phyloP scores from a whole-genome alignment of 805 yeast genomes.

The Kodamaea neixiangensis region DNA sequence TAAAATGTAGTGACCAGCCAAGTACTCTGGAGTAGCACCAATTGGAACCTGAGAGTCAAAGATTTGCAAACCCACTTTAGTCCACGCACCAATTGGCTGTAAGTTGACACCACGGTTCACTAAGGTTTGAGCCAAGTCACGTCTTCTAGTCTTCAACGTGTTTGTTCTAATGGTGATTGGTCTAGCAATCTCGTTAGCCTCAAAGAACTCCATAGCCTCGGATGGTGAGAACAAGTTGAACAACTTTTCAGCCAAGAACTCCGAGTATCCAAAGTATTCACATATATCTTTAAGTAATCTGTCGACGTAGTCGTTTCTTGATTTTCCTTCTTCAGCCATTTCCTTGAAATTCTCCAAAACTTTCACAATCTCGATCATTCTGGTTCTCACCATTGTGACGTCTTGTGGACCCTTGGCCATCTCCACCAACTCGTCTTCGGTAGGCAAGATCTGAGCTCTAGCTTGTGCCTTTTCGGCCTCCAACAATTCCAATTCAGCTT shows the following conservation, averaged over 20 bases:
- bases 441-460: conserved; percentile 75
- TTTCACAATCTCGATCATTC: conserved; percentile 94
- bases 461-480: conserved; percentile 63
- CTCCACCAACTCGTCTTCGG: conserved; percentile 61
- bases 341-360: conserved; percentile 88
- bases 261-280: conserved; percentile 91
- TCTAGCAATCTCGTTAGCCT: conserved; percentile 95
- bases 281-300: conserved; percentile 84
- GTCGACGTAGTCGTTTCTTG: conserved; percentile 79
- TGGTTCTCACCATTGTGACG: conserved; percentile 79
- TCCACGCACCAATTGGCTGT: conserved; percentile 97
- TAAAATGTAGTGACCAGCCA: conserved; percentile 95
- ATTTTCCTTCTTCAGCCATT: conserved; percentile 80
- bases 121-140: conserved; percentile 92
- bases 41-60: conserved; percentile 99
- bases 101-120: conserved; percentile 96
- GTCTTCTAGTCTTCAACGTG: conserved; percentile 89
- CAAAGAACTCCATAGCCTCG: conserved; percentile 97
- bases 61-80: conserved; percentile 95
- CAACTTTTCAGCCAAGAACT: conserved; percentile 89
- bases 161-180: conserved; percentile 98
- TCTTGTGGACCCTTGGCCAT: conserved; percentile 62
- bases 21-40: conserved; percentile 98
- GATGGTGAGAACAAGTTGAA: conserved; percentile 90
- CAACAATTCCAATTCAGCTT: conserved; percentile 55